Evolutionary conservation across 2,329 filamentous ascomycete species (phyloP), one percentile per base, ranked within the genome.

Genomic region (Colletotrichum higginsianum): DNA sequence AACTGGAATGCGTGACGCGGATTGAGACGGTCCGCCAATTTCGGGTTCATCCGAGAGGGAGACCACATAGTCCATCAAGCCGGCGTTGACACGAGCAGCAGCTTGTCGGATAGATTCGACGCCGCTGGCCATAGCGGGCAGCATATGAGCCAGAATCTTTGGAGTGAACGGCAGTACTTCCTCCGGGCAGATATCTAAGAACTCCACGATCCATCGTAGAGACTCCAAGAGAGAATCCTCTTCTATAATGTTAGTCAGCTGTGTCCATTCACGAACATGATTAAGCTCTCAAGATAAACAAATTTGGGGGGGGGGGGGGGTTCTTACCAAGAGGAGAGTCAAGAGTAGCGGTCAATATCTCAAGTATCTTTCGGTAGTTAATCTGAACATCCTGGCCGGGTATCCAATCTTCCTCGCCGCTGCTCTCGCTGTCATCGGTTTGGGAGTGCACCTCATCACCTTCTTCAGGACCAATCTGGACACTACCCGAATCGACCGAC

Each of bases 321-420:
- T 38, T 38, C 85, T 76, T 83, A 94, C 94, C 93, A 76, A 92
- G 85, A 3, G 93, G 92, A 21, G 94, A 93, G 77, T 97, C 93
- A 55, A 99, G 87, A 74, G 96, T 98, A 15, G 92, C 91, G 2
- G 97, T 95, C 52, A 99, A 83, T 65, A 98, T 99, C 76, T 97
- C 94, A 58, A 99, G 84, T 46, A 99, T 97, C 75, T 93, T 94
- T 72, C 94, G 91, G 81, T 98, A 94, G 81, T 98, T 96, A 73
- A 99, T 94, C 71, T 97, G 93, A 9, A 98, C 95, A 80, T 99
- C 96, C 82, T 99, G 96, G 1, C 97, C 96, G 0, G 97, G 97
- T 56, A 98, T 92, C 95, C 96, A 99, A 79, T 98, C 96, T 72
- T 95, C 95, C 76, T 98, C 95, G 55, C 89, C 91, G 73, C 90